These are phyloP conservation scores for Mrakia frigida DNA, from an alignment of 768 basidiomycete genomes.

Conservation along the genomic window DNA sequence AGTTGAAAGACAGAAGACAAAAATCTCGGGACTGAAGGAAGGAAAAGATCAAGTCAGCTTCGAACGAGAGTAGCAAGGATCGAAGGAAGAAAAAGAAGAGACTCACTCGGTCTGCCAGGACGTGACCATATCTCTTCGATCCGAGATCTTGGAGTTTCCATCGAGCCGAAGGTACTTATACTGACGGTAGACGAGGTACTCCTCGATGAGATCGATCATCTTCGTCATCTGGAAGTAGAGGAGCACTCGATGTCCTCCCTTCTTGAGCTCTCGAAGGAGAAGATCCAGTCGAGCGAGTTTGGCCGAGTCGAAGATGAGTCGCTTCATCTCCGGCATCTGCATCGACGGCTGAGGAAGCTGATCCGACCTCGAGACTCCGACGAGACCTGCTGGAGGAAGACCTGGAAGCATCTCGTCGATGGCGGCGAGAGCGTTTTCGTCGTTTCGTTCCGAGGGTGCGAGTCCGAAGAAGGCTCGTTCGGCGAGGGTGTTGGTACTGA, in stretches of 20 bases:
- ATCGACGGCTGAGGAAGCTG: constrained; percentile 77
- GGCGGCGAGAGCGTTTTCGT: constrained; percentile 50
- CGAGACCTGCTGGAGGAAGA: constrained; percentile 61
- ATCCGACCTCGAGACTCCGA: constrained; percentile 59
- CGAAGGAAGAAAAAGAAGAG: not conserved
- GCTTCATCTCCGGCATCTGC: constrained; percentile 90
- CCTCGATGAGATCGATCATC: constrained; percentile 99
- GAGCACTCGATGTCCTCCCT: constrained; percentile 84
- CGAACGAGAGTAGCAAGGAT: not conserved
- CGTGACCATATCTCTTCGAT: constrained; percentile 97
- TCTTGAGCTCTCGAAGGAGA: constrained; percentile 86
- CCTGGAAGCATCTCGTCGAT: constrained; percentile 57
- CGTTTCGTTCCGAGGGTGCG: constrained; percentile 62
- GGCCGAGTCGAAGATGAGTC: constrained; percentile 91
- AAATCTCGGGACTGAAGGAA: constrained; percentile 67
- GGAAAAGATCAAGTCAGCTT: not conserved
- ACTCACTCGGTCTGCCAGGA: constrained; percentile 94
- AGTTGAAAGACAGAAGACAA: constrained; percentile 84
- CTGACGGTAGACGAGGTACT: constrained; percentile 93
- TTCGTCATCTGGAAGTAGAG: constrained; percentile 99
- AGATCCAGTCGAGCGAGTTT: constrained; percentile 87
- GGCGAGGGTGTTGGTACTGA: constrained; percentile 66
- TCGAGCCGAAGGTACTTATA: constrained; percentile 91
- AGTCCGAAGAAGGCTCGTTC: constrained; percentile 76
- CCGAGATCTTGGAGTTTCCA: constrained; percentile 89